A percentile compares a stretch with the other conserved stretches of the same genome.
phyloP scores from a whole-genome alignment of 148 eudicot genomes.

The Persicaria maculosa region DNA sequence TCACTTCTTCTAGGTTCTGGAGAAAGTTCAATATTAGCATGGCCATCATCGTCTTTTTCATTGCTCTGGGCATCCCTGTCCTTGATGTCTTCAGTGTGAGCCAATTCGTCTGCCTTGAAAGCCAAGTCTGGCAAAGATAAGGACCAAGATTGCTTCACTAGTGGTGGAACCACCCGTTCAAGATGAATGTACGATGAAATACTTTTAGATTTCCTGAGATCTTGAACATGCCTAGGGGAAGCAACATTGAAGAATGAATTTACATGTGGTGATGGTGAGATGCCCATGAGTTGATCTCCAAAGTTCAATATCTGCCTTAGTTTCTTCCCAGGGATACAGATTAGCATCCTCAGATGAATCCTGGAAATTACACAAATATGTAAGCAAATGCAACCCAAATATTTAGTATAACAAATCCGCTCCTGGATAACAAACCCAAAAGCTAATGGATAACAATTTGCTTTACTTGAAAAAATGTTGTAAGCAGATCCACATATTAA shows the following conservation, averaged over 20 bases:
- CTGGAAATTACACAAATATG: slow-evolving; percentile 30
- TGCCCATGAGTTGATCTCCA: slow-evolving; percentile 57
- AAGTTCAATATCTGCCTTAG: slow-evolving; percentile 56
- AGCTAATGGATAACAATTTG: background rate
- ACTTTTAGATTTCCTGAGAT: slow-evolving; percentile 40
- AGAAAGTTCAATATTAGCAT: slow-evolving; percentile 20
- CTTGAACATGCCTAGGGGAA: slow-evolving; percentile 44
- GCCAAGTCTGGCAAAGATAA: slow-evolving; percentile 56
- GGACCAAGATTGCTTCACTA: slow-evolving; percentile 93
- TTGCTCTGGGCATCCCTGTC: slow-evolving; percentile 37
- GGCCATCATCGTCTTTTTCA: slow-evolving; percentile 27
- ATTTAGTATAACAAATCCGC: too few relatives aligned
- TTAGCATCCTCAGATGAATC: slow-evolving; percentile 84
- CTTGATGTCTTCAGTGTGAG: slow-evolving; percentile 36
- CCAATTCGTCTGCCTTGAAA: slow-evolving; percentile 24
- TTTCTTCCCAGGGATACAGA: slow-evolving; percentile 90
- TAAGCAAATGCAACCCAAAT: slow-evolving; percentile 4
- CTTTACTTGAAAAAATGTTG: background rate
- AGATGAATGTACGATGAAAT: slow-evolving; percentile 70
- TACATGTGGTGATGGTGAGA: slow-evolving; percentile 61
- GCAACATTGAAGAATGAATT: slow-evolving; percentile 52
- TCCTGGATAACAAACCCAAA: too few relatives aligned
- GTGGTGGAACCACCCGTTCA: slow-evolving; percentile 52
- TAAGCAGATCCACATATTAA: background rate
- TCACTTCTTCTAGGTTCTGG: slow-evolving; percentile 28